Conservation (phyloP, 2,329 filamentous ascomycete species). For the Ceratocystis diversiconidia region DNA sequence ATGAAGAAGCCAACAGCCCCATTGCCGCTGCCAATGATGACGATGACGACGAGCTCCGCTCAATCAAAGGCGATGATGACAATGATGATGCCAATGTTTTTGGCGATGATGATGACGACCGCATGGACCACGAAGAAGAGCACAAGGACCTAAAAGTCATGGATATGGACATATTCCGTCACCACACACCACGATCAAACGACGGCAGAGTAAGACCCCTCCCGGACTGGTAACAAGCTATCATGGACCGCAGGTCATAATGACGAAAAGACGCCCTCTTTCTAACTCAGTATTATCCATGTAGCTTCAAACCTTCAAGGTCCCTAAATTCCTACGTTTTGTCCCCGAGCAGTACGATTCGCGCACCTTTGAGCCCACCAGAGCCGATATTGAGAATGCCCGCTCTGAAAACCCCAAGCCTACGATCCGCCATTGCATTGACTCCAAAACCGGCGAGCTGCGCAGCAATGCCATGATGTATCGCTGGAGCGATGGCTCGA, state of each 20-base stretch:
- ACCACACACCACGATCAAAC: slow-evolving; percentile 54
- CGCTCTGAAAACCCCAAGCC: slow-evolving; percentile 44
- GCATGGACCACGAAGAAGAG: slow-evolving; percentile 21
- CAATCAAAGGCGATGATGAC: slow-evolving; percentile 35
- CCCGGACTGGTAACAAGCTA: not conserved
- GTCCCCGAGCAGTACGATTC: slow-evolving; percentile 53
- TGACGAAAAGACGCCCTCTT: not conserved
- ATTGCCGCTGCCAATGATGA: slow-evolving; percentile 45
- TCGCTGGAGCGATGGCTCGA: slow-evolving; percentile 65
- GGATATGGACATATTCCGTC: slow-evolving; percentile 51
- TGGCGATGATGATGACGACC: slow-evolving; percentile 14
- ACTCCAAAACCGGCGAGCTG: slow-evolving; percentile 49
- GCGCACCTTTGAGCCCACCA: slow-evolving; percentile 48
- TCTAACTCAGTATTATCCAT: slow-evolving; percentile 1
- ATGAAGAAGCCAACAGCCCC: slow-evolving; percentile 46
- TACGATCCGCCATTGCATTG: slow-evolving; percentile 55
- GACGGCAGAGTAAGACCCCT: slow-evolving; percentile 49
- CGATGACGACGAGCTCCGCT: slow-evolving; percentile 36
- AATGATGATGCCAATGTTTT: slow-evolving; percentile 21
- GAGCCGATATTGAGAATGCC: slow-evolving; percentile 40
- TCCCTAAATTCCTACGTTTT: slow-evolving; percentile 59
- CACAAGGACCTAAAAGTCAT: slow-evolving; percentile 42
- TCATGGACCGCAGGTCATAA: too few relatives aligned
- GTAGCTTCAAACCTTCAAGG: slow-evolving; percentile 22
- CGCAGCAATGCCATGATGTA: slow-evolving; percentile 64